These are phyloP conservation scores for Russula compacta DNA, from an alignment of 768 basidiomycete species.

Conservation along the genomic window DNA sequence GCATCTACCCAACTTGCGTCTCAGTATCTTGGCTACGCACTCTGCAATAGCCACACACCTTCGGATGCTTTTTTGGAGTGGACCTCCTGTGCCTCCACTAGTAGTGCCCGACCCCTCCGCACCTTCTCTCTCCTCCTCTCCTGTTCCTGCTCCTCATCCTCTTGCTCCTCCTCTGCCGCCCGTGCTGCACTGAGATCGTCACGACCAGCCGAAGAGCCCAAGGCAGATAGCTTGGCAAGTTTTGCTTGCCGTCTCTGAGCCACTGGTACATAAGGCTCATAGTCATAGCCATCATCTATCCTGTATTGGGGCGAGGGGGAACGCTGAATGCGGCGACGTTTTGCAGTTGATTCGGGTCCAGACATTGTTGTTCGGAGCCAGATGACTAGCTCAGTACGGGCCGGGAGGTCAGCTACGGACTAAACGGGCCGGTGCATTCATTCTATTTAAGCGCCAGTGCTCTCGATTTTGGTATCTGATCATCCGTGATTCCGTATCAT, in stretches of 20 bases:
- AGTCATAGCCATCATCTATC: slow-evolving; percentile 51
- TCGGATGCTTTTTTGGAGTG: slow-evolving; percentile 74
- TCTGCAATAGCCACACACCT: slow-evolving; percentile 36
- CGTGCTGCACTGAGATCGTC: slow-evolving; percentile 38
- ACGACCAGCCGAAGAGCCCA: slow-evolving; percentile 47
- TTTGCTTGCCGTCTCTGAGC: slow-evolving; percentile 76
- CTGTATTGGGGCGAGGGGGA: slow-evolving; percentile 54
- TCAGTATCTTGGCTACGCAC: not conserved
- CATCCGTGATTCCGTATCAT: too few species aligned
- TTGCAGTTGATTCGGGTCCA: slow-evolving; percentile 32
- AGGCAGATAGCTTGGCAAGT: slow-evolving; percentile 62
- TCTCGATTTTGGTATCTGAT: too few species aligned
- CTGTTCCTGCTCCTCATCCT: slow-evolving; percentile 74
- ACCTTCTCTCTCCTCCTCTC: slow-evolving; percentile 65
- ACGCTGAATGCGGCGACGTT: slow-evolving; percentile 40
- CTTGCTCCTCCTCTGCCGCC: slow-evolving; percentile 51
- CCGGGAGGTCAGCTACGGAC: not conserved
- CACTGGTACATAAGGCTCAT: slow-evolving; percentile 83
- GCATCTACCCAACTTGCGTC: slow-evolving; percentile 44
- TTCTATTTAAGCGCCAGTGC: too few species aligned
- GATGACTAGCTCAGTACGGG: too few species aligned
- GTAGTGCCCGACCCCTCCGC: slow-evolving; percentile 75
- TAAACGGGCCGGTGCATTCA: slow-evolving; percentile 1
- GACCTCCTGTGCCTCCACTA: slow-evolving; percentile 94
- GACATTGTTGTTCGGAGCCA: slow-evolving; percentile 15